Percentiles rank a stretch among this genome's conserved stretches.
phyloP scores from a whole-genome alignment of 1,284 basidiomycete species.

The Meira nashicola region DNA sequence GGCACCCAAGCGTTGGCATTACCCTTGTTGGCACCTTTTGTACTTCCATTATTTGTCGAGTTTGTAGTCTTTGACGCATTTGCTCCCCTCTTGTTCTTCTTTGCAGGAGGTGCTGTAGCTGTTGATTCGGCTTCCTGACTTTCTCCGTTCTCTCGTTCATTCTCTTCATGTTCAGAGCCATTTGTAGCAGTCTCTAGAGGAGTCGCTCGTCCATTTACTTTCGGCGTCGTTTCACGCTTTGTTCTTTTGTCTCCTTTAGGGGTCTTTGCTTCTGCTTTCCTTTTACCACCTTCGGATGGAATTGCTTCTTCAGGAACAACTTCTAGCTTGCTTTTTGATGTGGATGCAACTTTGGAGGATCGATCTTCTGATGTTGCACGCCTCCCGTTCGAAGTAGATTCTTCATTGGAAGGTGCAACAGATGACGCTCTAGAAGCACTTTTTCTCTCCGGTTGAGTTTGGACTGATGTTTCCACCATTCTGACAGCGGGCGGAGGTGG shows the following conservation, averaged over 20 bases:
- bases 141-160: not conserved
- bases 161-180: not conserved
- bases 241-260: slow-evolving; percentile 1
- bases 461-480: slow-evolving; percentile 8
- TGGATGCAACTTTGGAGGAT: slow-evolving; percentile 23
- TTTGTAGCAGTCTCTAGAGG: not conserved
- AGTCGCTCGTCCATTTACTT: slow-evolving; percentile 1
- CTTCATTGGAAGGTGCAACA: not conserved
- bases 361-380: not conserved
- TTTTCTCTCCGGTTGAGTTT: slow-evolving; percentile 8
- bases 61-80: not conserved
- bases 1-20: slow-evolving; percentile 1
- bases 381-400: not conserved
- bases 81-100: not conserved
- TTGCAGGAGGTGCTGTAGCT: not conserved
- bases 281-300: not conserved
- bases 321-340: slow-evolving; percentile 37
- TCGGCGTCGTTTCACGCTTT: not conserved
- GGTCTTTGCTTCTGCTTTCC: not conserved
- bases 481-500: slow-evolving; percentile 2
- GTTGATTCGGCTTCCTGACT: not conserved
- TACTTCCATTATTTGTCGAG: not conserved
- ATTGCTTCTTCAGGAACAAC: not conserved
- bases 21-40: slow-evolving; percentile 4
- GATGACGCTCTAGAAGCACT: slow-evolving; percentile 3